A percentile compares a stretch with the other conserved stretches of the same genome.
phyloP scores from a whole-genome alignment of 306 rosid genomes.

The Astragalus membranaceus region DNA sequence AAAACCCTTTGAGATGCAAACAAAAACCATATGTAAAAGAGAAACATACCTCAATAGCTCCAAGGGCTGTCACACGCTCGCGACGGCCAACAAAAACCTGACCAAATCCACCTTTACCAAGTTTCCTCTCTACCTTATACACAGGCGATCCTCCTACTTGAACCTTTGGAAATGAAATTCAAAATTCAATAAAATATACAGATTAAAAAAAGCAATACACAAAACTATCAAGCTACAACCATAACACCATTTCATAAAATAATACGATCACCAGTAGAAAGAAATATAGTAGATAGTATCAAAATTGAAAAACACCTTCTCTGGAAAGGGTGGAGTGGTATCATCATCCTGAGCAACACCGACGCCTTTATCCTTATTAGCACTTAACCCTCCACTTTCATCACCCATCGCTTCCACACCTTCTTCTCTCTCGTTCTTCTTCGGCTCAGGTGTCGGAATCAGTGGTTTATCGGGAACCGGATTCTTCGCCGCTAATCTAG shows the following conservation, averaged over 20 bases:
- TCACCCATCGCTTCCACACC: slow-evolving; percentile 61
- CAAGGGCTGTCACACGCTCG: slow-evolving; percentile 61
- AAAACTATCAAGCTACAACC: neutral
- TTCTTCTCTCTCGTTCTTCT: slow-evolving; percentile 26
- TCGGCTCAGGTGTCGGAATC: slow-evolving; percentile 44
- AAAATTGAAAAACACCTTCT: slow-evolving; percentile 34
- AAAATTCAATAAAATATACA: neutral
- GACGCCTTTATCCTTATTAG: slow-evolving; percentile 46
- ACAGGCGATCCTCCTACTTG: slow-evolving; percentile 91
- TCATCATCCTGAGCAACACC: slow-evolving; percentile 68
- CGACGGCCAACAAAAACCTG: slow-evolving; percentile 98
- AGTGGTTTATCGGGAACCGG: slow-evolving; percentile 24
- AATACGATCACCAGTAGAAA: neutral
- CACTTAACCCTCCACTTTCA: slow-evolving; percentile 84
- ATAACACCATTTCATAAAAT: neutral
- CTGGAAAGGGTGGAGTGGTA: slow-evolving; percentile 82
- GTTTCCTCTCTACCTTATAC: slow-evolving; percentile 82
- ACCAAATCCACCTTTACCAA: slow-evolving; percentile 98
- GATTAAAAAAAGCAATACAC: neutral
- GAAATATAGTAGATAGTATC: neutral
- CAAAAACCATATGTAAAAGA: neutral
- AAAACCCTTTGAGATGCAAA: neutral
- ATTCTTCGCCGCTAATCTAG: slow-evolving; percentile 53
- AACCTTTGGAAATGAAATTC: slow-evolving; percentile 40
- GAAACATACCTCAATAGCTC: slow-evolving; percentile 58